Conservation (phyloP, 768 basidiomycete species). For the Sporobolomyces roseus region DNA sequence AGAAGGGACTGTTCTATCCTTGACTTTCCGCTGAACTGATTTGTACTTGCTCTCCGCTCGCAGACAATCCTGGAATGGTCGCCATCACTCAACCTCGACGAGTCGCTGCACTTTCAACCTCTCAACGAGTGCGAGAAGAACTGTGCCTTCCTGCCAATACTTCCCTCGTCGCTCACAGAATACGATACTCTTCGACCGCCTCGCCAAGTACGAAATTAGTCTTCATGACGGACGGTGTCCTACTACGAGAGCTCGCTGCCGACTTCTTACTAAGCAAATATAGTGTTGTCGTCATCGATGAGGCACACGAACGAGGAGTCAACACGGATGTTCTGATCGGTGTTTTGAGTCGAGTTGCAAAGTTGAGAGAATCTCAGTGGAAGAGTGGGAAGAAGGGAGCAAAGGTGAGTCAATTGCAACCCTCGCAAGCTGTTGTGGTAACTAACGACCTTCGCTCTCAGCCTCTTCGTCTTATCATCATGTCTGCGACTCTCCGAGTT, state of each 20-base stretch:
- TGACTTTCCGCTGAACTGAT: background rate
- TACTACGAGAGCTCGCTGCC: slow-evolving; percentile 82
- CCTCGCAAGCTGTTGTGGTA: background rate
- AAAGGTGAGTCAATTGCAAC: slow-evolving; percentile 59
- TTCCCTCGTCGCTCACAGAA: slow-evolving; percentile 86
- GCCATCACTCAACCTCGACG: slow-evolving; percentile 95
- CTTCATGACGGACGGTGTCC: slow-evolving; percentile 99
- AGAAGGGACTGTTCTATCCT: background rate
- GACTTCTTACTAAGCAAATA: slow-evolving; percentile 94
- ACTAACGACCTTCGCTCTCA: slow-evolving; percentile 45
- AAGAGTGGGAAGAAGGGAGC: slow-evolving; percentile 64
- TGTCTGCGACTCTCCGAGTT: slow-evolving; percentile 95
- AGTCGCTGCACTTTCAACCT: slow-evolving; percentile 96
- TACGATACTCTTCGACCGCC: slow-evolving; percentile 92
- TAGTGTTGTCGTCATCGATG: slow-evolving; percentile 91
- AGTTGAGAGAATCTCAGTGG: slow-evolving; percentile 86
- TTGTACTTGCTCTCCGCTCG: background rate
- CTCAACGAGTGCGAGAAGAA: slow-evolving; percentile 85
- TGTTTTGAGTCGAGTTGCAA: slow-evolving; percentile 87
- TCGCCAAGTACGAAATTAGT: slow-evolving; percentile 88
- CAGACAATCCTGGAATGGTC: slow-evolving; percentile 97
- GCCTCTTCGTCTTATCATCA: slow-evolving; percentile 90
- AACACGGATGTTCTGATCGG: slow-evolving; percentile 98
- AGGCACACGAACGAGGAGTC: slow-evolving; percentile 96
- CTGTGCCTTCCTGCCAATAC: slow-evolving; percentile 66